A percentile compares a stretch with the other conserved stretches of the same genome.
Conservation (phyloP, 2,329 filamentous ascomycete species). For the Colletotrichum tropicale region DNA sequence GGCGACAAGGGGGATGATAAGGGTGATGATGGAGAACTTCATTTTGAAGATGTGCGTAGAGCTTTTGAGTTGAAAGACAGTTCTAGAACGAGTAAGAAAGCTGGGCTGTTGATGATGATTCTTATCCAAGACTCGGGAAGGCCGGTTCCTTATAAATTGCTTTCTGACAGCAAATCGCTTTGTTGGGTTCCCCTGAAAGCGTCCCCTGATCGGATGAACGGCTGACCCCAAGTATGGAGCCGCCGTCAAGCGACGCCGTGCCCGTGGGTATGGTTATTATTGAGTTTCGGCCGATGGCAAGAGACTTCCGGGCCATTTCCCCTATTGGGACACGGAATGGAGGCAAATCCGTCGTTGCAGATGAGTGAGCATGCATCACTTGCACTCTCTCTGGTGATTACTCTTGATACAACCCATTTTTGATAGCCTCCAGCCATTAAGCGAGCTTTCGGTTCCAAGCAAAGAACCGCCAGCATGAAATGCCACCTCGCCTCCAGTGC, state of each 20-base stretch:
- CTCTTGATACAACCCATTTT: rapidly evolving
- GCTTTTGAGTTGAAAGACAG: too few relatives aligned
- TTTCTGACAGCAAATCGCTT: neutral
- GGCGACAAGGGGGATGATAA: neutral
- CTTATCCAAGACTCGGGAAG: neutral
- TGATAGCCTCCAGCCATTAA: rapidly evolving
- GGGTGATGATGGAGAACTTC: neutral
- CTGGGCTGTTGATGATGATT: too few relatives aligned
- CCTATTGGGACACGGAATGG: neutral
- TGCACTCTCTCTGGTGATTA: neutral
- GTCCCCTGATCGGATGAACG: neutral
- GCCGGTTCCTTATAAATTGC: neutral
- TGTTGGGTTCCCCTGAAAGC: neutral
- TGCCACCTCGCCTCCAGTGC: neutral
- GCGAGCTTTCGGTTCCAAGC: neutral
- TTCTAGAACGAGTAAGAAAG: too few relatives aligned
- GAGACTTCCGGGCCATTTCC: neutral
- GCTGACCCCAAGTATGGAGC: neutral
- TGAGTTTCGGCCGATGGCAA: neutral
- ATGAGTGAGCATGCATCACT: neutral
- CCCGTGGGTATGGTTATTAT: neutral
- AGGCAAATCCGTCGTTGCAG: neutral
- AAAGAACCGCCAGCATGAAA: rapidly evolving
- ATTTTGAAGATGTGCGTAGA: neutral
- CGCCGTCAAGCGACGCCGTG: neutral